phyloP scores from a whole-genome alignment of 306 rosid genomes.

The Potentilla sterilis region DNA sequence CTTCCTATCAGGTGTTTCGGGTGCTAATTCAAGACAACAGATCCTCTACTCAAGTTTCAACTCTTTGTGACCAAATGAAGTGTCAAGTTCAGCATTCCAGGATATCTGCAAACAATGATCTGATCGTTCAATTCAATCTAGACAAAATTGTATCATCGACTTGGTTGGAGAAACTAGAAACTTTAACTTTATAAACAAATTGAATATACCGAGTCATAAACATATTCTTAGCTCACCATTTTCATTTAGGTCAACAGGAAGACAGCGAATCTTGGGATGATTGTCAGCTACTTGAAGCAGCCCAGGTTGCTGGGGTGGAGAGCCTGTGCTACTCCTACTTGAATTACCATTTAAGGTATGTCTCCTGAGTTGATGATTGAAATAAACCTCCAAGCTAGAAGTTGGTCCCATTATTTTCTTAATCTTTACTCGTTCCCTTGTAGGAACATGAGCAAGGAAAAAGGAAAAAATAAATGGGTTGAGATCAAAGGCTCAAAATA shows the following conservation, averaged over 20 bases:
- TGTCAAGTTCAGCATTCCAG: slow-evolving; percentile 49
- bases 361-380: slow-evolving; percentile 62
- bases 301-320: slow-evolving; percentile 80
- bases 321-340: slow-evolving; percentile 67
- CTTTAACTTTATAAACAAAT: background rate
- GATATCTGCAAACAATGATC: slow-evolving; percentile 52
- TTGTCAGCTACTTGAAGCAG: slow-evolving; percentile 53
- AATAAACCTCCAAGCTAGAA: slow-evolving; percentile 67
- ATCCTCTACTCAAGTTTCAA: background rate
- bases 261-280: slow-evolving; percentile 52
- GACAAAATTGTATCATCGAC: background rate
- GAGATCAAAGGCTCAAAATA: slow-evolving; percentile 27
- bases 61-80: slow-evolving; percentile 27
- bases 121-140: background rate
- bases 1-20: slow-evolving; percentile 10
- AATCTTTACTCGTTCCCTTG: slow-evolving; percentile 76
- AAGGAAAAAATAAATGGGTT: slow-evolving; percentile 31
- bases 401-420: slow-evolving; percentile 56
- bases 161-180: slow-evolving; percentile 11
- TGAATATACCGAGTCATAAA: slow-evolving; percentile 7
- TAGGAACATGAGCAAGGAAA: slow-evolving; percentile 34
- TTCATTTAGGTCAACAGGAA: slow-evolving; percentile 86
- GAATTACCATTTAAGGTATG: slow-evolving; percentile 68
- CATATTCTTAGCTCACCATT: slow-evolving; percentile 49
- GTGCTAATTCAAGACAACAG: background rate